These are phyloP conservation scores for Neopestalotiopsis rosae DNA, from an alignment of 2,329 filamentous ascomycete species.

Conservation along the genomic window DNA sequence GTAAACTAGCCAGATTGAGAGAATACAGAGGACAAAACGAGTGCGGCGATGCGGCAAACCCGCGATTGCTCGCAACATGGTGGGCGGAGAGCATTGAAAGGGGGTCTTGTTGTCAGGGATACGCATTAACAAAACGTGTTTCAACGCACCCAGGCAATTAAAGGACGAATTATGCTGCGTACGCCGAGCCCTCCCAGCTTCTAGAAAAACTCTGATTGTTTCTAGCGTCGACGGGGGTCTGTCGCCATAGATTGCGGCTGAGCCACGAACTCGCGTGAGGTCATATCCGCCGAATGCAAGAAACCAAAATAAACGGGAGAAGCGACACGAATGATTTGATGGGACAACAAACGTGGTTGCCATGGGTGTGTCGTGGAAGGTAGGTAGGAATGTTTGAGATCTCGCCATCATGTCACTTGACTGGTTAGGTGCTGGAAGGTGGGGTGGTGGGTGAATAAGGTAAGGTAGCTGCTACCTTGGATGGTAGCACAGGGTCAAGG, in stretches of 20 bases:
- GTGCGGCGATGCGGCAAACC: conserved; percentile 13
- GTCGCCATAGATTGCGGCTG: conserved; percentile 1
- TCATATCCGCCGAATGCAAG: conserved; percentile 5
- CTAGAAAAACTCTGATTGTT: conserved; percentile 41
- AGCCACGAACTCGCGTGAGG: conserved; percentile 7
- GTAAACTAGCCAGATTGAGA: background rate
- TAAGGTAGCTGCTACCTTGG: background rate
- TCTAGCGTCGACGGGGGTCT: conserved; percentile 35
- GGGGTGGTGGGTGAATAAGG: background rate
- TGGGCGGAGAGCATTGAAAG: conserved; percentile 27
- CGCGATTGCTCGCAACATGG: conserved; percentile 2
- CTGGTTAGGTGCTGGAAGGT: background rate
- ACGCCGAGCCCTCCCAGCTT: conserved; percentile 33
- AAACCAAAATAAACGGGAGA: background rate
- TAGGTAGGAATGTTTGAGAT: background rate
- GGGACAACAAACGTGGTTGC: background rate
- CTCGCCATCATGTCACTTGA: background rate
- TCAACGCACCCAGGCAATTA: conserved; percentile 53
- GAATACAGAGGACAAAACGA: background rate
- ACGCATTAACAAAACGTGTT: conserved; percentile 53
- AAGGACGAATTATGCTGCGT: conserved; percentile 51
- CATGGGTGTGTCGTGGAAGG: background rate
- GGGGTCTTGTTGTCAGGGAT: conserved; percentile 33
- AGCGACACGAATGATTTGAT: background rate
- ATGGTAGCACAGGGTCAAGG: too few species aligned